Conservation (phyloP, 257 asterid species). For the Solanum pennellii region DNA sequence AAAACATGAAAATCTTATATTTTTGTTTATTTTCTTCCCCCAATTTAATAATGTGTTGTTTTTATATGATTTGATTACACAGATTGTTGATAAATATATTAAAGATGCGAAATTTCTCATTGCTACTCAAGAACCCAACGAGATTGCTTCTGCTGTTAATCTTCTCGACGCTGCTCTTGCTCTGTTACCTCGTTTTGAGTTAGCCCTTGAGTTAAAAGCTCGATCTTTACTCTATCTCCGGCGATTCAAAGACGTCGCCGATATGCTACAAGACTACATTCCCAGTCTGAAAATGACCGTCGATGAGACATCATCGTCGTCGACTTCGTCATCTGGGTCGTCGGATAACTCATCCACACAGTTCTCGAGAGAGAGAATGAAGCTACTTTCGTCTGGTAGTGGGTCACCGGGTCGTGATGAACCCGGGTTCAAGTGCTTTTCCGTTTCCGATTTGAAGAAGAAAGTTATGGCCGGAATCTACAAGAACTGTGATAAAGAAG, state of each 20-base stretch:
- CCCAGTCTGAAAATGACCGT: constrained; percentile 58
- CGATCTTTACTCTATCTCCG: constrained; percentile 67
- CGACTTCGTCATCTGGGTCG: constrained; percentile 16
- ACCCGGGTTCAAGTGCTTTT: constrained; percentile 59
- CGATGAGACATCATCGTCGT: constrained; percentile 46
- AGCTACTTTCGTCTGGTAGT: constrained; percentile 51
- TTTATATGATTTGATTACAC: not conserved
- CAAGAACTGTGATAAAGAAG: constrained; percentile 58
- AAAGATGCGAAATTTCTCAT: constrained; percentile 66
- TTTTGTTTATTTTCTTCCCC: not conserved
- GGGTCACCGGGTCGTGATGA: constrained; percentile 34
- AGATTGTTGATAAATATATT: constrained; percentile 79
- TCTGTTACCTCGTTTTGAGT: constrained; percentile 71
- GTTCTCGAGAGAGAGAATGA: constrained; percentile 51
- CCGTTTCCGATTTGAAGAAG: constrained; percentile 74
- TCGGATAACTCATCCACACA: constrained; percentile 63
- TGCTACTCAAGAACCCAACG: constrained; percentile 54
- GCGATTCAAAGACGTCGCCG: constrained; percentile 83
- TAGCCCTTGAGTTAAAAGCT: constrained; percentile 69
- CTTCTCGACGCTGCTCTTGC: constrained; percentile 65
- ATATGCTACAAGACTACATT: constrained; percentile 78
- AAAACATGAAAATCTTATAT: not conserved
- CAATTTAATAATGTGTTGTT: not conserved
- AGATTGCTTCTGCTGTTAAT: constrained; percentile 53
- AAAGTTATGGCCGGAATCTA: constrained; percentile 64